These are phyloP conservation scores for Eucalyptus sideroxylon DNA, from an alignment of 345 rosid genomes.

Conservation along the genomic window DNA sequence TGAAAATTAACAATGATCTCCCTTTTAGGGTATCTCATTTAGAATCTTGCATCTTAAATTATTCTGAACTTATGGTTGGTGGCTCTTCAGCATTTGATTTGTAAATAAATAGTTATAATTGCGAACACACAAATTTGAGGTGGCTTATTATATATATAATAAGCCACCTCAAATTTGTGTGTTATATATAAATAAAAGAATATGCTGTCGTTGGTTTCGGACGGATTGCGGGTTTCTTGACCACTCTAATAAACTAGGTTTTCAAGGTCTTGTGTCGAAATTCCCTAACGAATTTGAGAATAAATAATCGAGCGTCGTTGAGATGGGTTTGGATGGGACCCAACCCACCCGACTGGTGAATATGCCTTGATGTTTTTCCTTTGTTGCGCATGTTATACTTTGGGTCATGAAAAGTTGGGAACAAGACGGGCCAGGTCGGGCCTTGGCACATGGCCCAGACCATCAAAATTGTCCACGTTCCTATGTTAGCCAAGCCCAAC, in stretches of 20 bases:
- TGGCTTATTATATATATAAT: not conserved
- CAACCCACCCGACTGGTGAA: not conserved
- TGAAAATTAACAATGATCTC: not conserved
- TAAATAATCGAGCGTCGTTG: not conserved
- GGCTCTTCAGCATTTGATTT: not conserved
- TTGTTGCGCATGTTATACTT: not conserved
- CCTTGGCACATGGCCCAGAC: not conserved
- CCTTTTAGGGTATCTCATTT: not conserved
- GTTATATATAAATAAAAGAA: not conserved
- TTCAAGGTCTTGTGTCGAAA: not conserved
- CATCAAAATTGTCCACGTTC: not conserved
- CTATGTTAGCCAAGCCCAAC: not conserved
- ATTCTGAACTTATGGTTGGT: not conserved
- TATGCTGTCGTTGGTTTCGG: not conserved
- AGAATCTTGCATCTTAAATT: not conserved
- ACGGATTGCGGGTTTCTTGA: not conserved
- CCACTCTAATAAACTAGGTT: not conserved
- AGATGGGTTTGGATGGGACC: not conserved
- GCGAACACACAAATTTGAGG: not conserved
- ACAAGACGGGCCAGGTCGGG: not conserved
- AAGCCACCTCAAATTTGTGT: too few species aligned
- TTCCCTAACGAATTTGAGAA: not conserved
- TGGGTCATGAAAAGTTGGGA: not conserved
- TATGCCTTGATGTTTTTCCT: not conserved
- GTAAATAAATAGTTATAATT: not conserved